Evolutionary conservation across 352 stramenopile genomes (phyloP).

Genomic region (Pythium aquatile): DNA sequence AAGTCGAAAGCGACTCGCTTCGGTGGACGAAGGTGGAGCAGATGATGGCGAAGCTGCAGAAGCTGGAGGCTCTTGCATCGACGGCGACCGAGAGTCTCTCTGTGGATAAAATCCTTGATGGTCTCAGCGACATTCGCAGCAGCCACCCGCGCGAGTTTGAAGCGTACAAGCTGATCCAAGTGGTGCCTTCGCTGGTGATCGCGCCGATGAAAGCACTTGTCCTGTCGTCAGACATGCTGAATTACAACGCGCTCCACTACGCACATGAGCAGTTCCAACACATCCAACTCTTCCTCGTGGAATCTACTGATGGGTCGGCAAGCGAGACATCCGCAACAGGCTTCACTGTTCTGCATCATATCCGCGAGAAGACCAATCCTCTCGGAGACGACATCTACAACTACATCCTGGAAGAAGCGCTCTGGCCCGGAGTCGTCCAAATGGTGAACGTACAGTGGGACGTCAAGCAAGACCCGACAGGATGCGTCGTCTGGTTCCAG

Average conservation of each 20-base stretch:
- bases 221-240: conserved; percentile 38
- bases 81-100: conserved; percentile 23
- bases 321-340: not conserved
- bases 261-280: conserved; percentile 51
- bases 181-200: conserved; percentile 68
- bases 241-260: conserved; percentile 23
- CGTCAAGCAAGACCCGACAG: conserved; percentile 32
- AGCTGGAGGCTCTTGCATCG: conserved; percentile 34
- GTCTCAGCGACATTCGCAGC: conserved; percentile 42
- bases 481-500: conserved; percentile 45
- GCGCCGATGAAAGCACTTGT: conserved; percentile 54
- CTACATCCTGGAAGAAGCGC: conserved; percentile 67
- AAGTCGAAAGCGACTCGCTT: conserved; percentile 61
- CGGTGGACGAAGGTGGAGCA: conserved; percentile 47
- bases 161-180: conserved; percentile 64
- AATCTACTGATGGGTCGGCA: conserved; percentile 30
- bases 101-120: conserved; percentile 42
- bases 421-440: conserved; percentile 69
- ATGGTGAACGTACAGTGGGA: conserved; percentile 71
- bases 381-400: conserved; percentile 74
- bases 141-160: conserved; percentile 71
- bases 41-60: conserved; percentile 45
- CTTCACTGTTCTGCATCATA: conserved; percentile 53
- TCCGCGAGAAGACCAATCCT: conserved; percentile 58
- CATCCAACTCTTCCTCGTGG: conserved; percentile 60